Evolutionary conservation across 169 alveolate species (phyloP).

Genomic region (Plasmodium sp.): DNA sequence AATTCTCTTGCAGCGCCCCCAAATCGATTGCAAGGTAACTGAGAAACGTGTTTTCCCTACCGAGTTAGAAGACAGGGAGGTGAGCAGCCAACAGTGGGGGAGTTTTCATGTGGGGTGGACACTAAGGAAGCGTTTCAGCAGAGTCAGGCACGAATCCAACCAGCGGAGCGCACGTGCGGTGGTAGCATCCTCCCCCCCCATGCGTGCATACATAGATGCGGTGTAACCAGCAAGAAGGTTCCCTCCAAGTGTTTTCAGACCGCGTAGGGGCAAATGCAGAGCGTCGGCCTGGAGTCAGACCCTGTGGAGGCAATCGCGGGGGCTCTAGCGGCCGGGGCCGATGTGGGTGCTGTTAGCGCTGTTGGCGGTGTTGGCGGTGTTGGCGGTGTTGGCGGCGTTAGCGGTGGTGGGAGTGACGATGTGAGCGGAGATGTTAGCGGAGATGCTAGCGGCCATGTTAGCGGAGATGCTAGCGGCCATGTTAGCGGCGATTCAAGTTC

Average conservation of each 20-base stretch:
- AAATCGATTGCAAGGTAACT: background rate
- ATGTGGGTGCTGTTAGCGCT: background rate
- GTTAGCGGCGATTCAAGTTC: background rate
- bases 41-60: background rate
- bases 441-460: background rate
- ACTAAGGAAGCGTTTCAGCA: background rate
- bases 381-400: background rate
- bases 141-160: too few relatives aligned
- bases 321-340: background rate
- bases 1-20: background rate
- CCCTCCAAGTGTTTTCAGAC: background rate
- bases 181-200: background rate
- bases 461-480: background rate
- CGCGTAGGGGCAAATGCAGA: constrained; percentile 3
- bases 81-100: background rate
- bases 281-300: background rate
- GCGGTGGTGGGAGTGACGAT: background rate
- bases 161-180: background rate
- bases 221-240: background rate
- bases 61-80: background rate
- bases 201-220: background rate
- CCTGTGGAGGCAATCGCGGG: background rate
- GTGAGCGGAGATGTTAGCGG: background rate
- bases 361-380: background rate
- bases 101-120: background rate